Evolutionary conservation across 208 protist species (phyloP), one percentile per base, ranked within the genome.

Genomic region (Crithidia brevicula): DNA sequence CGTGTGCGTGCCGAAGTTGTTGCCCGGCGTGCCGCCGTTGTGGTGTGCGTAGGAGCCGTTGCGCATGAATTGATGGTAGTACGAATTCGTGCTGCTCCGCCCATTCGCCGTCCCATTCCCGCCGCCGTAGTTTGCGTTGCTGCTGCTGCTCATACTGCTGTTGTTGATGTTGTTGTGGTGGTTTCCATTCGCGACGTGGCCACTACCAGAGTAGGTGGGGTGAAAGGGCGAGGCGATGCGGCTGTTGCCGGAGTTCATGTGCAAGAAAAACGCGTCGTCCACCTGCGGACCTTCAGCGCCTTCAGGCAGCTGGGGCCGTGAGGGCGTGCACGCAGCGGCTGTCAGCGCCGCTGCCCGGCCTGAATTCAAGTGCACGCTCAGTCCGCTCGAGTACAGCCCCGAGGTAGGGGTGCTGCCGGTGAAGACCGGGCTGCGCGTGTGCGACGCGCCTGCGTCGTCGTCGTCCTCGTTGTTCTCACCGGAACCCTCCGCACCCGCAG

Each of bases 401-500:
- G 70, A 80, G 56, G 60, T 80, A 9, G 61, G 63, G 50, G 61
- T 80, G 67, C 47, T 70, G 47, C 72, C 63, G 4, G 67, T 62
- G 62, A 80, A 74, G 31, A 80, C 46, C 10, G 67, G 56, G n/a
- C 67, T 75, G 67, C 74, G 67, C 33, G 74, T 64, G 67, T 74
- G 69, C 36, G 45, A 54, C 30, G 28, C 49, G 33, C 25, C 59
- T 6, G n/a, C 53, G n/a, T 74, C 69, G 10, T 66, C 59, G 31
- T 49, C 60, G 22, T 45, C 59, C 6, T 25, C 46, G 5, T n/a
- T 22, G 28, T 66, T 50, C 5, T 23, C 27, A 1, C 0, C 56
- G 7, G n/a, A 47, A 22, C 30, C 43, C 8, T 6, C 50, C 15
- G 31, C 30, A 58, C 52, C 52, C 7, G 36, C 36, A 40, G 36